Base-by-base conservation (phyloP, 305 asterid genomes). In the Caryopteris hybrid region DNA sequence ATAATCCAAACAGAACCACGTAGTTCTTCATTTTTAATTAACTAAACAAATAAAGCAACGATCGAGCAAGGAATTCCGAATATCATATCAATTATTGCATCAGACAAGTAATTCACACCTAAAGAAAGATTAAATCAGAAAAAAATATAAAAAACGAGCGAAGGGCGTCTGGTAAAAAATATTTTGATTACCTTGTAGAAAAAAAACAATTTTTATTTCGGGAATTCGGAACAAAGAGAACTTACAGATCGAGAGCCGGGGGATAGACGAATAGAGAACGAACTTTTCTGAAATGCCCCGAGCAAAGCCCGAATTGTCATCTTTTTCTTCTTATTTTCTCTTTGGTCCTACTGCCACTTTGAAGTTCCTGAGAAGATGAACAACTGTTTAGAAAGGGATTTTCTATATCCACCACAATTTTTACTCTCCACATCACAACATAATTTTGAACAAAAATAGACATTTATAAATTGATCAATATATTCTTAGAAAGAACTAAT, bases 231-330 rank as follows among this genome's bases (percentile, higher is more conserved):
- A 20, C 2, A 27, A 55, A 18, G 52, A 33, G 57, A 41, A 50
- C 87, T 83, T 80, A 90, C 96, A 52, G 75, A 80, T 79, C 95
- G 85, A 27, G 76, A 72, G 21, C 21, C 46, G 61, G 68, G 46
- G 55, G 64, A 9, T 13, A 77, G 27, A n/a, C 74, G 79, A 41
- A 76, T 38, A 65, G 75, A 60, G 59, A 70, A 38, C 3, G 88
- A 78, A 17, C 66, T 79, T 31, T 59, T 78, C 65, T 85, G 78
- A 76, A 81, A 65, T 51, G 82, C 82, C 66, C 81, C 79, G 80
- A 88, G 62, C 69, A 83, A 61, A 48, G 79, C 72, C 6, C 81
- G 75, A 58, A 73, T 70, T 42, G 78, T 79, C 92, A 86, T 52
- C 29, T 47, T 25, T 14, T 27, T 12, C 25, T 10, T 13, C 8